These are phyloP conservation scores for Fusarium ambrosium DNA, from an alignment of 2,329 filamentous ascomycete species.

Conservation along the genomic window DNA sequence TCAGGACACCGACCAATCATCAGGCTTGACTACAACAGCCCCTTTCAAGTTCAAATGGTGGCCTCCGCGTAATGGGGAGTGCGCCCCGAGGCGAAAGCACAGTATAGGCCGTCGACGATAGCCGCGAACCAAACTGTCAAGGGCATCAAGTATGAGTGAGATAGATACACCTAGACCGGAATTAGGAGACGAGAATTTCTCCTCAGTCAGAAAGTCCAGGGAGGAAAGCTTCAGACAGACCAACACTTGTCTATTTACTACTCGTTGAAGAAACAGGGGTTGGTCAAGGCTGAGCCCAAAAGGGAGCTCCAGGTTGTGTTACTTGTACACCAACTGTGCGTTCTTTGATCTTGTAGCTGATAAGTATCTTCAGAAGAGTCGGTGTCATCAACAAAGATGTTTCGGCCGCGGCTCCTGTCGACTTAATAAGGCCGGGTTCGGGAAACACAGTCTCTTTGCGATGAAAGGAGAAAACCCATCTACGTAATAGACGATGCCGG, in stretches of 20 bases:
- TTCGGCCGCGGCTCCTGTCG: background rate
- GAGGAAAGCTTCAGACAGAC: background rate
- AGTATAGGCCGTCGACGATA: no score
- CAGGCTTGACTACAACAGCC: no score
- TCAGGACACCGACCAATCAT: no score
- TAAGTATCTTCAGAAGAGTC: background rate
- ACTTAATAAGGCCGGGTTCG: background rate
- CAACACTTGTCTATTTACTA: background rate
- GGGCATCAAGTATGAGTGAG: background rate
- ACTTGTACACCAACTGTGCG: background rate
- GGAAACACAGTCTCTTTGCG: background rate
- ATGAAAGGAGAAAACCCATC: background rate
- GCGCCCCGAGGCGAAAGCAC: no score
- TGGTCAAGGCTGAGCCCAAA: background rate
- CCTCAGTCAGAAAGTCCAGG: background rate
- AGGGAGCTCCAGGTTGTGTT: background rate
- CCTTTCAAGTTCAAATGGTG: no score
- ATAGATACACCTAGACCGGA: background rate
- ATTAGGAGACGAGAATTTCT: background rate
- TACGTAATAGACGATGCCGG: background rate
- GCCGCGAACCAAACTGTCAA: background rate
- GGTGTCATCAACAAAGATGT: background rate
- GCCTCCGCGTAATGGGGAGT: no score
- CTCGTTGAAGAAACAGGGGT: background rate
- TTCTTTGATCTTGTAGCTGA: background rate